phyloP scores from a whole-genome alignment of 345 rosid species.

The Rhizophora apiculata region DNA sequence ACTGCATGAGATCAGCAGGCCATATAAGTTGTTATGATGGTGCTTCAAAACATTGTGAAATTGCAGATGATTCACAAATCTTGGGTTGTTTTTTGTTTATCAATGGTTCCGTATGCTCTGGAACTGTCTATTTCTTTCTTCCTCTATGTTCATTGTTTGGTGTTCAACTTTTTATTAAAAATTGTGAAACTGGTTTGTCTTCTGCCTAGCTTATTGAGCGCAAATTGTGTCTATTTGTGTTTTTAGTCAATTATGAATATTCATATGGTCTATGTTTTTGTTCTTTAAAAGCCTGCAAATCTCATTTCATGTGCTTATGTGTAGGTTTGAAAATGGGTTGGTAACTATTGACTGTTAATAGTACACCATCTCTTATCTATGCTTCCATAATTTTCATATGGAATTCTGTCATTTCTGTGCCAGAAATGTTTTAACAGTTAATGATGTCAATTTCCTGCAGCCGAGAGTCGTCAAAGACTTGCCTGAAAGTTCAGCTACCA shows the following conservation, averaged over 20 bases:
- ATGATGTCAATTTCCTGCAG: constrained; percentile 43
- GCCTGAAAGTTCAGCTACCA: constrained; percentile 37
- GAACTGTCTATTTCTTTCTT: background rate
- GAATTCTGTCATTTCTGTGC: constrained; percentile 4
- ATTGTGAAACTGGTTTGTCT: background rate
- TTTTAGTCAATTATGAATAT: background rate
- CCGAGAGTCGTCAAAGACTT: constrained; percentile 48
- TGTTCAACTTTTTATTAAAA: too few relatives aligned
- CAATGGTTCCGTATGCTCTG: background rate
- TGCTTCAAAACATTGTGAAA: background rate
- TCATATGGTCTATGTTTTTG: background rate
- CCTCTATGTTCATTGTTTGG: background rate
- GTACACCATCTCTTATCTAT: background rate
- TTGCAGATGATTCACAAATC: background rate
- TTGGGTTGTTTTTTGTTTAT: background rate
- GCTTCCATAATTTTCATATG: background rate
- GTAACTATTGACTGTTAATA: background rate
- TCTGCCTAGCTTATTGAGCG: background rate
- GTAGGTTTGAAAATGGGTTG: constrained; percentile 1
- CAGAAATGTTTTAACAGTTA: constrained; percentile 17
- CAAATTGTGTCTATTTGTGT: background rate
- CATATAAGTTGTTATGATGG: background rate
- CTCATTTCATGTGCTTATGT: background rate
- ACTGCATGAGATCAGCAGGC: background rate
- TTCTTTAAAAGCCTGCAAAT: background rate